Evolutionary conservation across 1,284 basidiomycete species (phyloP).

Genomic region (Leccinum ponderosum): DNA sequence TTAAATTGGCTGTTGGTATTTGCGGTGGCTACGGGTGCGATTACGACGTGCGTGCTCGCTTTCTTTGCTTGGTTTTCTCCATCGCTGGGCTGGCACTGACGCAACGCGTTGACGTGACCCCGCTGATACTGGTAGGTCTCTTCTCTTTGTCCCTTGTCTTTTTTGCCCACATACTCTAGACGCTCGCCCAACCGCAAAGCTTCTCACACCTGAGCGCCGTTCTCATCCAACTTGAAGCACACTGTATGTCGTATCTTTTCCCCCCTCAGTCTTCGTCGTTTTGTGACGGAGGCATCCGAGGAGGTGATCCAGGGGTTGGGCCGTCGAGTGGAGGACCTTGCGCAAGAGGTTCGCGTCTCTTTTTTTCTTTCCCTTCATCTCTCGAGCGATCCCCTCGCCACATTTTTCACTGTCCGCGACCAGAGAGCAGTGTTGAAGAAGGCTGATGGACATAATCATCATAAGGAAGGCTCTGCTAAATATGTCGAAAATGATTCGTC

Average conservation of each 20-base stretch:
- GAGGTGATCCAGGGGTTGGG: too few relatives aligned
- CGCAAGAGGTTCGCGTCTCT: too few relatives aligned
- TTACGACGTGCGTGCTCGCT: slow-evolving; percentile 23
- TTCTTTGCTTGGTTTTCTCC: not conserved
- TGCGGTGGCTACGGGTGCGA: slow-evolving; percentile 27
- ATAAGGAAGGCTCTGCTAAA: too few relatives aligned
- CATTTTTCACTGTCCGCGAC: too few relatives aligned
- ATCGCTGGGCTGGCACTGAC: slow-evolving; percentile 1
- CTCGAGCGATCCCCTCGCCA: too few relatives aligned
- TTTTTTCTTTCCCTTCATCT: too few relatives aligned
- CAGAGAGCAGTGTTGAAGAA: too few relatives aligned
- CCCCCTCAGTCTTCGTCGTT: too few relatives aligned
- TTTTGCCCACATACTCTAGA: slow-evolving; percentile 10
- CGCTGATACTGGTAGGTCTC: slow-evolving; percentile 7
- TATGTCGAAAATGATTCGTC: too few relatives aligned
- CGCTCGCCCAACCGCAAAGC: slow-evolving; percentile 15
- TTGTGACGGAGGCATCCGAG: not conserved
- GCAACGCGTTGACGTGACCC: slow-evolving; percentile 20
- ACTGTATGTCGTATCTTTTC: slow-evolving; percentile 16
- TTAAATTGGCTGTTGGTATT: slow-evolving; percentile 29
- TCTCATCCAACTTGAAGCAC: slow-evolving; percentile 26
- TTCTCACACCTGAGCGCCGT: slow-evolving; percentile 24
- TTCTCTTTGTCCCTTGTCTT: not conserved
- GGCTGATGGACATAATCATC: too few relatives aligned
- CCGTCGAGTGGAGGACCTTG: too few relatives aligned